A percentile compares a stretch with the other conserved stretches of the same genome.
phyloP scores from a whole-genome alignment of 225 moss, liverwort and hornwort genomes.

The Climacium dendroides region DNA sequence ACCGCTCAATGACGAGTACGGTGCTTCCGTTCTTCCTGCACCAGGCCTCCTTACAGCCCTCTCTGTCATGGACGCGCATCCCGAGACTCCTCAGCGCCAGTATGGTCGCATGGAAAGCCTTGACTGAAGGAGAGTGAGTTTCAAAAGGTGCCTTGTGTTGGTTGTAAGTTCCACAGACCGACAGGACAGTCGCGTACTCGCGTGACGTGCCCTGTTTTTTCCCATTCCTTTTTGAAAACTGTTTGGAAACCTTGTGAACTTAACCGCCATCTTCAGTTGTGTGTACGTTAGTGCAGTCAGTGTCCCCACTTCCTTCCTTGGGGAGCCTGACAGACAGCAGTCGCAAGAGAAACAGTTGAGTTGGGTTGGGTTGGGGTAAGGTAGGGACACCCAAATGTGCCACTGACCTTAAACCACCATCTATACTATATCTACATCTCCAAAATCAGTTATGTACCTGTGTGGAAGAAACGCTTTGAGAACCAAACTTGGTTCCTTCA shows the following conservation, averaged over 20 bases:
- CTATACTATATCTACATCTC: too few relatives aligned
- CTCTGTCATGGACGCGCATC: too few relatives aligned
- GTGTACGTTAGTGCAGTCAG: not conserved
- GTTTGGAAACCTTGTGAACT: not conserved
- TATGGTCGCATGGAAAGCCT: not conserved
- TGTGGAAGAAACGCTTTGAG: too few relatives aligned
- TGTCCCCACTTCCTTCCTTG: not conserved
- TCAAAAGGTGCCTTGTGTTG: not conserved
- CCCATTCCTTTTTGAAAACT: not conserved
- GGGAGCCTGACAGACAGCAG: not conserved
- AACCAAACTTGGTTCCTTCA: too few relatives aligned
- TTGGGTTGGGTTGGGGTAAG: not conserved
- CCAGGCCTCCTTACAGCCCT: too few relatives aligned
- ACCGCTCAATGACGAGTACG: too few relatives aligned
- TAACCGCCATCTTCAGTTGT: not conserved
- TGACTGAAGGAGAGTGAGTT: not conserved
- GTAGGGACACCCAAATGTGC: too few relatives aligned
- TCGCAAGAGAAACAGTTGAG: not conserved
- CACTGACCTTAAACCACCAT: too few relatives aligned
- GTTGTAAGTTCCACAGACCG: too few relatives aligned
- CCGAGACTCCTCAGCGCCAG: not conserved
- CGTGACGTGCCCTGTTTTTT: not conserved
- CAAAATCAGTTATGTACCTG: too few relatives aligned
- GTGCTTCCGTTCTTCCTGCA: too few relatives aligned
- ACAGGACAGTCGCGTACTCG: not conserved